Evolutionary conservation across 2,329 filamentous ascomycete species (phyloP).

Genomic region (Talaromyces sp.): DNA sequence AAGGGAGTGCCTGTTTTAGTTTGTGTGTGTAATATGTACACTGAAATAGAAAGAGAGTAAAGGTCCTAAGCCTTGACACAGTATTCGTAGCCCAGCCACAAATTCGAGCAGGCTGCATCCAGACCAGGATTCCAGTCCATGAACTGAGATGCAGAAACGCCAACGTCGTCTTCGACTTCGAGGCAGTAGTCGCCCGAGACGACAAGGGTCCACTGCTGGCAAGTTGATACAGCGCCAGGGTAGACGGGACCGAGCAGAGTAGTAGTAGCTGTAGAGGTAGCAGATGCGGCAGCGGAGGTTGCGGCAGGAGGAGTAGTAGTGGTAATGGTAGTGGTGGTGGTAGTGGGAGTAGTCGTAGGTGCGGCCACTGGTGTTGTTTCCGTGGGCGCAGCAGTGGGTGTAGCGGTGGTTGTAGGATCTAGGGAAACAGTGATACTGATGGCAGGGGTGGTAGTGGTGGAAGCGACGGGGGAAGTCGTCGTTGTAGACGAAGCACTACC

Average conservation of each 20-base stretch:
- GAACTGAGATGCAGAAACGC: slow-evolving; percentile 16
- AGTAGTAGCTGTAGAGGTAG: background rate
- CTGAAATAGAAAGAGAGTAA: slow-evolving; percentile 11
- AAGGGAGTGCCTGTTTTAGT: slow-evolving; percentile 2
- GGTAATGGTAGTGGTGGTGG: background rate
- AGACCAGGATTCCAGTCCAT: slow-evolving; percentile 16
- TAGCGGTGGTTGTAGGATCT: background rate
- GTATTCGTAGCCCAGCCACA: slow-evolving; percentile 18
- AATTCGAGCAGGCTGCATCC: slow-evolving; percentile 14
- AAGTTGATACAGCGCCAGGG: slow-evolving; percentile 12
- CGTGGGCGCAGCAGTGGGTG: background rate
- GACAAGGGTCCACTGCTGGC: slow-evolving; percentile 16
- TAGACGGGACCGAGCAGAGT: slow-evolving; percentile 9
- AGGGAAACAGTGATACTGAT: slow-evolving; percentile 8
- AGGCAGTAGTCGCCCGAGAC: slow-evolving; percentile 18
- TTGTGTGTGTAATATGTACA: slow-evolving; percentile 14
- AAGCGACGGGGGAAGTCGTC: background rate
- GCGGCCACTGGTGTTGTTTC: background rate
- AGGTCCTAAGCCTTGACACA: slow-evolving; percentile 15
- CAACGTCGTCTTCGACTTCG: slow-evolving; percentile 13
- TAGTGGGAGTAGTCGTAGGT: background rate
- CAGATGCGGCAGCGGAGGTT: background rate
- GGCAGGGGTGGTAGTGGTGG: background rate
- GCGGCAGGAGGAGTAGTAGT: background rate
- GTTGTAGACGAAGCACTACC: background rate